Base-by-base conservation (phyloP, 306 rosid species). In the Quercus variabilis region DNA sequence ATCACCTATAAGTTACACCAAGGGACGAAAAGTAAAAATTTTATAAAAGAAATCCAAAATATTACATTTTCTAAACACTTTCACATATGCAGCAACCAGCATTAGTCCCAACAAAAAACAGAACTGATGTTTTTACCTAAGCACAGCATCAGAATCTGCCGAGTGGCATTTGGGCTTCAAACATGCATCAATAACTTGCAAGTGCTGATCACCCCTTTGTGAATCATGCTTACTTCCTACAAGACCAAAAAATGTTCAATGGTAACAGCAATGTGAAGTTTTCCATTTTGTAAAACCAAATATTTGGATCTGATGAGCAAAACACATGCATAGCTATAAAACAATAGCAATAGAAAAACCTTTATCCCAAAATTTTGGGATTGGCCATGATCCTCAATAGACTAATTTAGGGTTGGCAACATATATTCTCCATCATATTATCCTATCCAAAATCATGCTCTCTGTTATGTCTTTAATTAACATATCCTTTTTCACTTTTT, bases 131-230 rank as follows among this genome's bases (percentile, higher is more conserved):
- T 6, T 30, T 73, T 81, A 91, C 97, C 88, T 79, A 46, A 46
- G 79, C 67, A 93, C 89, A 33, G 78, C 73, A 79, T 86, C 89
- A 75, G 97, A 93, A 88, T 89, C 92, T 49, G 91, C 90, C 1
- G 78, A 49, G 83, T 91, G 97, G 79, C 94, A 89, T 79, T 86
- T 93, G 75, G 97, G 97, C 82, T 84, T 88, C 83, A 84, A 69
- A 85, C 83, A 93, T 77, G 96, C 97, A 76, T 89, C 71, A 41
- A 93, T 85, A 69, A 93, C 94, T 83, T 80, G 85, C 83, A 83
- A 62, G 81, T 83, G 64, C 6, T 64, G 75, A 70, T 73, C 84
- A 73, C 79, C 84, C 65, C 56, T 69, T 33, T 57, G 77, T 62
- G 85, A 75, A 64, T 74, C 56, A 54, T 75, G 79, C 52, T 23